Base-by-base conservation (phyloP, 2,329 filamentous ascomycete genomes). In the Fusarium coffeatum region DNA sequence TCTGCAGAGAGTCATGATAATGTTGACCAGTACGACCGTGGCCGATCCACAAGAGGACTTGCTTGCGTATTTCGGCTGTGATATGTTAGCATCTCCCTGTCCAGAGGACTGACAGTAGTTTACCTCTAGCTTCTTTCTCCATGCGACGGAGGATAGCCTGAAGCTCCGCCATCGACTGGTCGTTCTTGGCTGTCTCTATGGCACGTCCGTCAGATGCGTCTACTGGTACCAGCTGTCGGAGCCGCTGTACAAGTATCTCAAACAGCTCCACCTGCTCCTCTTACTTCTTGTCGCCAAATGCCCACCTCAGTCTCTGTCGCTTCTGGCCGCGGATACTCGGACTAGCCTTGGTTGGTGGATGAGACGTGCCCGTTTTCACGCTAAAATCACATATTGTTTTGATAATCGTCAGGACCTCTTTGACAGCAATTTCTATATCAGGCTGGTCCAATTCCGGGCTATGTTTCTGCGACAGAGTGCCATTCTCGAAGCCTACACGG, bases 401-500 rank as follows among this genome's bases (percentile, higher is more conserved):
- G 50, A 54, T 54, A 16, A 32, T 43, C 12, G 30, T 10, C 41
- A 54, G 16, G 18, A 54, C 12, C 13, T 43, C 40, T 6, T 18
- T 32, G 3, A 43, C 50, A 27, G n/a, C 22, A 18, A 11, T 5
- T 7, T 20, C 18, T 11, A 20, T 30, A 7, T n/a, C 28, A 23
- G 15, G n/a, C 7, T 53, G 15, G n/a, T 53, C 50, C 18, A 53
- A 20, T 7, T 15, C n/a, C 8, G 37, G 12, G 12, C 22, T 27
- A 15, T 53, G 50, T 12, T 28, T 6, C 11, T 18, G 23, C 15
- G n/a, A 25, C 8, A 45, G 12, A 12, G 16, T 25, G 12, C 45
- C 34, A 55, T 10, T 20, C 8, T 65, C n/a, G 32, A 75, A 37
- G 4, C 76, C 75, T 4, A 76, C 69, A 8, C 18, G 45, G 2